Percentiles rank a stretch among this genome's conserved stretches.
These are phyloP conservation scores for Aspergillus bertholletiae DNA, from an alignment of 495 filamentous ascomycete species.

Conservation along the genomic window DNA sequence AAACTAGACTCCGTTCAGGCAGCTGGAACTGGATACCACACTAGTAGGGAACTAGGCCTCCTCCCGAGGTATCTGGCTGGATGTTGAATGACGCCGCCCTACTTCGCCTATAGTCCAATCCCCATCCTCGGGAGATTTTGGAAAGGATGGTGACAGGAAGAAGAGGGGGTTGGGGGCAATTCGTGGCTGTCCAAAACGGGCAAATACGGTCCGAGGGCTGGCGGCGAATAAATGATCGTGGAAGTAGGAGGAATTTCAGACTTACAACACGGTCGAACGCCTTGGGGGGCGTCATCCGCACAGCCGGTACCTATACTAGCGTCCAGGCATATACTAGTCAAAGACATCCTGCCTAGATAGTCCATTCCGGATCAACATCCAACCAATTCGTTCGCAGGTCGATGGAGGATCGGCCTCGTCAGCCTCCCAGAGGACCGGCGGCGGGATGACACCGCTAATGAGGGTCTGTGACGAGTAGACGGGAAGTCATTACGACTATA, in stretches of 20 bases:
- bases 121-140: slow-evolving; percentile 1
- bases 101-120: not conserved
- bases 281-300: not conserved
- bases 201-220: slow-evolving; percentile 17
- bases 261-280: not conserved
- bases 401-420: slow-evolving; percentile 9
- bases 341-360: not conserved
- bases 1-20: slow-evolving; percentile 1
- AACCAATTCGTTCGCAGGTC: not conserved
- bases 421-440: slow-evolving; percentile 7
- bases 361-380: slow-evolving; percentile 1
- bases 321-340: not conserved
- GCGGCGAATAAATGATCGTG: not conserved
- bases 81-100: not conserved
- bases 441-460: slow-evolving; percentile 16
- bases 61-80: not conserved
- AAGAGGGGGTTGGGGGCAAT: not conserved
- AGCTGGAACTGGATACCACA: not conserved
- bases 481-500: slow-evolving; percentile 12
- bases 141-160: slow-evolving; percentile 3
- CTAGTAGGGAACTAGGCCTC: not conserved
- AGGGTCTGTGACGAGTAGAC: slow-evolving; percentile 21
- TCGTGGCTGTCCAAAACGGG: slow-evolving; percentile 17
- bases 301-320: not conserved
- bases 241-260: not conserved